Conservation (phyloP, 2,329 filamentous ascomycete genomes). For the Periconia sp. region DNA sequence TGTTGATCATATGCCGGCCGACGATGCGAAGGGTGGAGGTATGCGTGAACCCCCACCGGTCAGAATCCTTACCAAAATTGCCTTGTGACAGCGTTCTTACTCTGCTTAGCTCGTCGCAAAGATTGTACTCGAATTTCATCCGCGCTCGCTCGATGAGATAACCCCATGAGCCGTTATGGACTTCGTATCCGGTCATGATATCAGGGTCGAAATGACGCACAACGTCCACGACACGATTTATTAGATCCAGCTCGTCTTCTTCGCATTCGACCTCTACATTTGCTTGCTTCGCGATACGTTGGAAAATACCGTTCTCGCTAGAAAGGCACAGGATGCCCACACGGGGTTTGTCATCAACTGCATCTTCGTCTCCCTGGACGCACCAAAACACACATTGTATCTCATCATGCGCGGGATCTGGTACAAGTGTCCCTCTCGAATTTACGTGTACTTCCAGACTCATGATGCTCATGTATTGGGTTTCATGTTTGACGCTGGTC, state of each 20-base stretch:
- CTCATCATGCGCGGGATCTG: conserved; percentile 89
- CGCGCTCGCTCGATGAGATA: conserved; percentile 90
- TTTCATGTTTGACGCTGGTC: conserved; percentile 78
- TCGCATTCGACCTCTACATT: conserved; percentile 71
- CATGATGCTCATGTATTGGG: conserved; percentile 95
- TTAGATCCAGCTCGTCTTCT: conserved; percentile 76
- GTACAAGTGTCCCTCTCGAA: conserved; percentile 75
- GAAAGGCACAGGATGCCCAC: conserved; percentile 75
- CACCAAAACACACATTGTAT: conserved; percentile 90
- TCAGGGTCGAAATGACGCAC: conserved; percentile 86
- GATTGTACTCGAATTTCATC: conserved; percentile 82
- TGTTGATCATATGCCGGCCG: conserved; percentile 92
- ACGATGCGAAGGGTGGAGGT: conserved; percentile 92
- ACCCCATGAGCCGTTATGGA: conserved; percentile 92
- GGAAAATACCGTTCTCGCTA: conserved; percentile 59
- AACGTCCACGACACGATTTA: conserved; percentile 83
- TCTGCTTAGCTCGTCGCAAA: conserved; percentile 88
- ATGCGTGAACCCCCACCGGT: conserved; percentile 91
- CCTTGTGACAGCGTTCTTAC: conserved; percentile 83
- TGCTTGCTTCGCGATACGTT: conserved; percentile 64
- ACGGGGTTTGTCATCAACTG: conserved; percentile 56
- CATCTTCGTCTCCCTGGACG: conserved; percentile 73
- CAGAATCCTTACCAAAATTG: conserved; percentile 80
- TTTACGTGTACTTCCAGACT: conserved; percentile 92
- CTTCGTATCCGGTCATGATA: conserved; percentile 91